Evolutionary conservation across 495 filamentous ascomycete genomes (phyloP).

Genomic region (Neurospora cerealis): DNA sequence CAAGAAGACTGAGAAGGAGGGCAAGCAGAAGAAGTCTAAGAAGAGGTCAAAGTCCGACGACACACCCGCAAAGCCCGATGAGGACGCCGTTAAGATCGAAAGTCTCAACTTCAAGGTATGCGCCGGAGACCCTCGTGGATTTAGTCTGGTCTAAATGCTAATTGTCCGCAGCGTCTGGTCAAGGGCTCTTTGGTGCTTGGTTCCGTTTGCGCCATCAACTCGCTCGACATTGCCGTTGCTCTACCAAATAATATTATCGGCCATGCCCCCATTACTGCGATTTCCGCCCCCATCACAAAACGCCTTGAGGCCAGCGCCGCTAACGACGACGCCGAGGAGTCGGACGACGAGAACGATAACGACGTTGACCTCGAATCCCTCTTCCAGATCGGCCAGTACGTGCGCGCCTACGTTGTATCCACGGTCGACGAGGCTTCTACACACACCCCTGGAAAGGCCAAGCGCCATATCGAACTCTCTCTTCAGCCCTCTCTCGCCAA

Average conservation of each 20-base stretch:
- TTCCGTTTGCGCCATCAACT: conserved; percentile 71
- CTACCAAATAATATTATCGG: conserved; percentile 89
- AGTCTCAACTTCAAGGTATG: conserved; percentile 81
- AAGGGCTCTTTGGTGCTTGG: conserved; percentile 80
- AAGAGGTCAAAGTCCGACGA: conserved; percentile 48
- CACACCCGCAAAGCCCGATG: conserved; percentile 27
- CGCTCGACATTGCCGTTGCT: conserved; percentile 65
- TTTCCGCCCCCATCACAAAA: conserved; percentile 53
- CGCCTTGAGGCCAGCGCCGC: conserved; percentile 53
- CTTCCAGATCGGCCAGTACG: conserved; percentile 79
- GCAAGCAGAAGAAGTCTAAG: conserved; percentile 41
- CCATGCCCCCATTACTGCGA: conserved; percentile 79
- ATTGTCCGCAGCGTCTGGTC: conserved; percentile 56
- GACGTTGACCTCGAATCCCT: conserved; percentile 58
- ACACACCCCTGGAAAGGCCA: conserved; percentile 46
- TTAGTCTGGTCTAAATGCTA: conserved; percentile 17
- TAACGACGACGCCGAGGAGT: conserved; percentile 44
- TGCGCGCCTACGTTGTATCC: conserved; percentile 75
- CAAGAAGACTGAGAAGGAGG: conserved; percentile 31
- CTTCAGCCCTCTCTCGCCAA: conserved; percentile 70
- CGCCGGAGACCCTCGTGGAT: not conserved
- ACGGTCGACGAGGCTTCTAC: conserved; percentile 47
- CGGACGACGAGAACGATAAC: conserved; percentile 37
- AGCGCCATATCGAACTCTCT: conserved; percentile 74
- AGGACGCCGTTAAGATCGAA: conserved; percentile 64